These are phyloP conservation scores for Vitis vinifera DNA, from an alignment of 164 flowering plant species.

Conservation along the genomic window ASM3070453v1 NC_081823.1:276501-277000, in stretches of 20 bases:
- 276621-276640: conserved; percentile 80
- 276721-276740: too few species aligned
- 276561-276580: conserved; percentile 82
- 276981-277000: too few species aligned
- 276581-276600: conserved; percentile 83
- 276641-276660: conserved; percentile 66
- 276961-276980: background rate
- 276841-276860: conserved; percentile 85
- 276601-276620: conserved; percentile 73
- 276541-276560: conserved; percentile 77
- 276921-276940: background rate
- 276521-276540: conserved; percentile 68
- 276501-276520: conserved; percentile 70
- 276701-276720: conserved; percentile 38
- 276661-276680: conserved; percentile 81
- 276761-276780: too few species aligned
- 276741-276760: background rate
- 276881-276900: conserved; percentile 88
- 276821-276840: conserved; percentile 69
- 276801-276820: conserved; percentile 45
- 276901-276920: conserved; percentile 34
- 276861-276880: conserved; percentile 91
- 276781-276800: background rate
- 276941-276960: background rate
- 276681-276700: conserved; percentile 83